A percentile compares a stretch with the other conserved stretches of the same genome.
Evolutionary conservation across 1,139 yeast genomes (phyloP).

Genomic region (Dujonia santamariae): DNA sequence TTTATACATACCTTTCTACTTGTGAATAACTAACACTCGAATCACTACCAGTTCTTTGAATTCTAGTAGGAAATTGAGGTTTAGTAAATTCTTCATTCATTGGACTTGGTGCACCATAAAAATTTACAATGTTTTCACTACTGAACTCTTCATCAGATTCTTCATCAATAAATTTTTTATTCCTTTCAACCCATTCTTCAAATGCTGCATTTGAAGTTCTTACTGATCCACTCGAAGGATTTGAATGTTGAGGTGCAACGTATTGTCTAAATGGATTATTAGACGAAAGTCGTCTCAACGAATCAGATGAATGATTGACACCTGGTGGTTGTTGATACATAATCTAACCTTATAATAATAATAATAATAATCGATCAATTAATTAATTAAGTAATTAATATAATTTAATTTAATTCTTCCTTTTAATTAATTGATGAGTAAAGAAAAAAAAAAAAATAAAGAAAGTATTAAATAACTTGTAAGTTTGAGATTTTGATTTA

Average conservation of each 20-base stretch:
- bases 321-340: slow-evolving; percentile 45
- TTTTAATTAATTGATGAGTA: too few species aligned
- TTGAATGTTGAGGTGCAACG: slow-evolving; percentile 5
- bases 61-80: slow-evolving; percentile 25
- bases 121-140: slow-evolving; percentile 10
- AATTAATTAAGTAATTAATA: too few species aligned
- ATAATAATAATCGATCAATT: too few species aligned
- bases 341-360: too few species aligned
- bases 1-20: slow-evolving; percentile 9
- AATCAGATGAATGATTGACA: slow-evolving; percentile 32
- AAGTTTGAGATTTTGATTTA: too few species aligned
- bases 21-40: slow-evolving; percentile 34
- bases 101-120: slow-evolving; percentile 11
- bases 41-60: slow-evolving; percentile 37
- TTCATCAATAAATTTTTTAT: slow-evolving; percentile 39
- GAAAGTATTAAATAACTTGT: too few species aligned
- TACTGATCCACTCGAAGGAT: slow-evolving; percentile 17
- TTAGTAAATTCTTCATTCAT: slow-evolving; percentile 15
- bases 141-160: slow-evolving; percentile 37
- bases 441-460: too few species aligned
- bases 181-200: slow-evolving; percentile 52
- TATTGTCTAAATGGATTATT: slow-evolving; percentile 55
- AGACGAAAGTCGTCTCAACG: slow-evolving; percentile 50
- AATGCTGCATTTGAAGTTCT: slow-evolving; percentile 30
- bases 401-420: too few species aligned